phyloP scores from a whole-genome alignment of 2,329 filamentous ascomycete genomes.

The Cordyceps farinosa region DNA sequence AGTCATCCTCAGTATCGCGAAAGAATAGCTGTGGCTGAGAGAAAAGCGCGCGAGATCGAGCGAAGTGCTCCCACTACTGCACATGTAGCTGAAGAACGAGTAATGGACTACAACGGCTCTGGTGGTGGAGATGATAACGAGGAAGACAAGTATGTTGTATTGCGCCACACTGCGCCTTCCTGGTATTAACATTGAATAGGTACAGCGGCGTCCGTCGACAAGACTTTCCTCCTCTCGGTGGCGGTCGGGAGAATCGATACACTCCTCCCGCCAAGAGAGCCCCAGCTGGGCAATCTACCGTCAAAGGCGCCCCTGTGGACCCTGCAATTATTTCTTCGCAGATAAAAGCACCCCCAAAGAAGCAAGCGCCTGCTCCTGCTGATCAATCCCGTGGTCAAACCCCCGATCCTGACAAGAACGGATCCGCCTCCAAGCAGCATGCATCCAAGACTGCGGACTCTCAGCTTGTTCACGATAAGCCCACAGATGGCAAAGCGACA shows the following conservation, averaged over 20 bases:
- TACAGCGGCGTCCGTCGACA: conserved; percentile 88
- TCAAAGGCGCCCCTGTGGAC: conserved; percentile 74
- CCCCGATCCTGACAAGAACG: conserved; percentile 31
- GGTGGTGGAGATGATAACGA: conserved; percentile 73
- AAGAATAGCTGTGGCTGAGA: conserved; percentile 73
- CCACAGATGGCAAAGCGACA: conserved; percentile 18
- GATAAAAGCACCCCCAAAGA: conserved; percentile 50
- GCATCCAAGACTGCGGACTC: conserved; percentile 23
- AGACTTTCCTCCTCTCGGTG: conserved; percentile 64
- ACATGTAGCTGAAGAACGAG: conserved; percentile 87
- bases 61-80: conserved; percentile 66
- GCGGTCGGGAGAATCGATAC: conserved; percentile 64
- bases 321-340: conserved; percentile 90
- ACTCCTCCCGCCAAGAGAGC: conserved; percentile 85
- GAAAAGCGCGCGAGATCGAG: conserved; percentile 87
- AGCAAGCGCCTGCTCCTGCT: conserved; percentile 25
- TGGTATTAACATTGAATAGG: conserved; percentile 40
- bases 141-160: conserved; percentile 73
- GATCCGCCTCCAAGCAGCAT: conserved; percentile 27
- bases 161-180: background rate
- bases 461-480: conserved; percentile 29
- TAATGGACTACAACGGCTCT: conserved; percentile 63
- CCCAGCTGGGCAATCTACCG: conserved; percentile 68
- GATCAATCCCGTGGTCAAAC: conserved; percentile 27
- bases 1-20: conserved; percentile 77